These are phyloP conservation scores for Raphanus sativus DNA, from an alignment of 345 rosid genomes.

Conservation along the genomic window DNA sequence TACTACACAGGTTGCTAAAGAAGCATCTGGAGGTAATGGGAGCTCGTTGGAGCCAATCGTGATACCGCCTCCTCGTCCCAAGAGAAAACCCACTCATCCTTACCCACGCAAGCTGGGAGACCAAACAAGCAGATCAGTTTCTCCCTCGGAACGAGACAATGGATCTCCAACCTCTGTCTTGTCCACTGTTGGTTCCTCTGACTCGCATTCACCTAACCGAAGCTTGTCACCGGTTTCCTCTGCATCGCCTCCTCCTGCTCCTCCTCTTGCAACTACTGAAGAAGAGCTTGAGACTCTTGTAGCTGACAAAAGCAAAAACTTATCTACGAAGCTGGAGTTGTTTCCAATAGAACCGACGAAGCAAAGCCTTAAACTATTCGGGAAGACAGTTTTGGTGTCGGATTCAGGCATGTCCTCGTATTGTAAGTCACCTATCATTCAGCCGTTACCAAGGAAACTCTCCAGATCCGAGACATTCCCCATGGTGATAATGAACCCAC, in stretches of 20 bases:
- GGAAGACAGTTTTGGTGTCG: slow-evolving; percentile 55
- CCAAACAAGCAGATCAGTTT: slow-evolving; percentile 43
- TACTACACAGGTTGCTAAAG: slow-evolving; percentile 53
- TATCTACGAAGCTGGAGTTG: slow-evolving; percentile 31
- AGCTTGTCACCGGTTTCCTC: slow-evolving; percentile 60
- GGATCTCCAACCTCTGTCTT: slow-evolving; percentile 69
- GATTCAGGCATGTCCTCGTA: slow-evolving; percentile 40
- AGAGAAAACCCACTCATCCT: slow-evolving; percentile 77
- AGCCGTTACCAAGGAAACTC: slow-evolving; percentile 41
- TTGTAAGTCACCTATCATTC: slow-evolving; percentile 38
- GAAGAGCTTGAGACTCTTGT: slow-evolving; percentile 43
- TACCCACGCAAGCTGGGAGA: slow-evolving; percentile 70
- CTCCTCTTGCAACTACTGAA: slow-evolving; percentile 19
- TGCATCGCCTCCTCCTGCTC: slow-evolving; percentile 28
- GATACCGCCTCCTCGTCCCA: slow-evolving; percentile 90
- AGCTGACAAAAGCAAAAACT: no score
- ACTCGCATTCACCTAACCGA: slow-evolving; percentile 46
- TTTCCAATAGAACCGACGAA: slow-evolving; percentile 41
- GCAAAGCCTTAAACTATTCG: slow-evolving; percentile 67
- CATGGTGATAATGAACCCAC: slow-evolving; percentile 13
- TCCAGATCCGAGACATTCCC: slow-evolving; percentile 20
- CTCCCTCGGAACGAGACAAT: slow-evolving; percentile 59
- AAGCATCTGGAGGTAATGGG: slow-evolving; percentile 43
- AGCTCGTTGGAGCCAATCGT: slow-evolving; percentile 57
- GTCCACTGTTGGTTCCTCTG: slow-evolving; percentile 54